Conservation (phyloP, 225 moss, liverwort and hornwort species). For the Polytrichum formosum region DNA sequence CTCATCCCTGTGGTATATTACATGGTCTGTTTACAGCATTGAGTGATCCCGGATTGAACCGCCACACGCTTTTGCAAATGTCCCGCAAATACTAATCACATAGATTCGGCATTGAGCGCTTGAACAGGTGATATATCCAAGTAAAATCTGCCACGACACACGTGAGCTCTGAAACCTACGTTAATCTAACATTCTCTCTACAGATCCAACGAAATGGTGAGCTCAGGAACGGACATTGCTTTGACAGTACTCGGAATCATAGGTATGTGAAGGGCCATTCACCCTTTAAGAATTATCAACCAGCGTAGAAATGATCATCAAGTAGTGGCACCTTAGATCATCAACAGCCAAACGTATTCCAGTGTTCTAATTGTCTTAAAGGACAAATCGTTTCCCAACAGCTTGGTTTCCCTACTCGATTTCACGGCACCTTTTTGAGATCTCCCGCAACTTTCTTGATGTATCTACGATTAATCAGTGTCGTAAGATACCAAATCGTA, state of each 20-base stretch:
- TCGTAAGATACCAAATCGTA: too few species aligned
- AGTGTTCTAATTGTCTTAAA: background rate
- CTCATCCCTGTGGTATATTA: too few species aligned
- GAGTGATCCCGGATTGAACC: background rate
- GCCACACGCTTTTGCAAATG: background rate
- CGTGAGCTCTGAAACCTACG: background rate
- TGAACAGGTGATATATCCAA: too few species aligned
- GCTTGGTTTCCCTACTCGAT: too few species aligned
- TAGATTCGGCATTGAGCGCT: background rate
- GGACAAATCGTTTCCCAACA: too few species aligned
- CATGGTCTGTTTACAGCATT: background rate
- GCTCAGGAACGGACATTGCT: slow-evolving; percentile 12
- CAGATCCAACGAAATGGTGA: slow-evolving; percentile 22
- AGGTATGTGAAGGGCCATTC: slow-evolving; percentile 13
- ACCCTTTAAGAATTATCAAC: background rate
- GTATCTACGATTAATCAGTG: too few species aligned
- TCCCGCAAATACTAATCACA: background rate
- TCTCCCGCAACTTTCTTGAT: too few species aligned
- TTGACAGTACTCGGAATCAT: slow-evolving; percentile 37
- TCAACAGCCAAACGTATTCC: background rate
- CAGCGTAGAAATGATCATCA: background rate
- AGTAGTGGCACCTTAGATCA: background rate
- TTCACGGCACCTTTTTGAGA: too few species aligned
- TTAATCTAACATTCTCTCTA: background rate
- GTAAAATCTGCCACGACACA: too few species aligned